Evolutionary conservation across 805 yeast genomes (phyloP).

Genomic region (Metschnikowia continentalis): DNA sequence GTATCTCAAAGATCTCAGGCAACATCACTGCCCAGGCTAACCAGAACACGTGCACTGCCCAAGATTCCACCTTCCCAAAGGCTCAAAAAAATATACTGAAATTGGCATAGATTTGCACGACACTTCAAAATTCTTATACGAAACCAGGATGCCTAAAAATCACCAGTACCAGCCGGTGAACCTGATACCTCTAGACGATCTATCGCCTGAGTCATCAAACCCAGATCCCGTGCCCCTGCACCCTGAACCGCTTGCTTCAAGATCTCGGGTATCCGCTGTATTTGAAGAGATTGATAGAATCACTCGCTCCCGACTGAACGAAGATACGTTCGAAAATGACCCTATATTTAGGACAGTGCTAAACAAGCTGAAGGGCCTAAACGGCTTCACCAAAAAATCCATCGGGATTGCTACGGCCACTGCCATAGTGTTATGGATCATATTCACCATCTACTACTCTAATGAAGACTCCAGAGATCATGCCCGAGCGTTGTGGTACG

Average conservation of each 20-base stretch:
- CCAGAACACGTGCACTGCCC: too few relatives aligned
- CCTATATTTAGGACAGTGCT: slow-evolving; percentile 10
- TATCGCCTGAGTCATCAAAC: neutral
- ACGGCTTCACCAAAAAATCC: slow-evolving; percentile 2
- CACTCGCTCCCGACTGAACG: slow-evolving; percentile 14
- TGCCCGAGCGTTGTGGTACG: slow-evolving; percentile 13
- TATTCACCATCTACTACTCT: slow-evolving; percentile 27
- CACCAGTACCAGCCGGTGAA: slow-evolving; percentile 1
- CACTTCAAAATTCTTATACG: too few relatives aligned
- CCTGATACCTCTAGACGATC: slow-evolving; percentile 8
- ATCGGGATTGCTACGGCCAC: slow-evolving; percentile 1
- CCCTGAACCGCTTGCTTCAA: slow-evolving; percentile 1
- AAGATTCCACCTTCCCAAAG: too few relatives aligned
- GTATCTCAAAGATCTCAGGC: too few relatives aligned
- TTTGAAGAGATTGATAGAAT: slow-evolving; percentile 28
- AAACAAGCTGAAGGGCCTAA: slow-evolving; percentile 4
- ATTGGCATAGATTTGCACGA: too few relatives aligned
- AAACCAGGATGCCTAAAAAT: neutral
- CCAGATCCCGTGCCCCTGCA: neutral
- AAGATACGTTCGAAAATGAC: slow-evolving; percentile 11
- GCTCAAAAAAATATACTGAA: too few relatives aligned
- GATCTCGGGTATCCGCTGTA: slow-evolving; percentile 21
- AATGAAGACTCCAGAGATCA: slow-evolving; percentile 16
- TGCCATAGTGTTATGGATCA: slow-evolving; percentile 23
- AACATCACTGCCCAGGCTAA: too few relatives aligned